These are phyloP conservation scores for Flaveria bidentis DNA, from an alignment of 129 eudicot genomes.

Conservation along the genomic window DNA sequence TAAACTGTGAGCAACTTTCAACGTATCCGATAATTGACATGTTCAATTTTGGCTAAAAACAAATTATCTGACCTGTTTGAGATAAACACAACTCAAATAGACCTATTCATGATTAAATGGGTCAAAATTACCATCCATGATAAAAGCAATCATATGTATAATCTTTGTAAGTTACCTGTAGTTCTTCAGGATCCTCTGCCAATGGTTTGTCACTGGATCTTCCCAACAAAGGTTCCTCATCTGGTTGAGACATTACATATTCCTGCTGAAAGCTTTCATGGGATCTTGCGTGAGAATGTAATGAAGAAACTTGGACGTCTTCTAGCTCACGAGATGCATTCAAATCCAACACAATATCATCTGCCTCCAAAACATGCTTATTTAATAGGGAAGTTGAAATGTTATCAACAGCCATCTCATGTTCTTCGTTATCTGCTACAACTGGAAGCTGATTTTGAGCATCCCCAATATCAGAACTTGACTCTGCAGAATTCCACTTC, in stretches of 20 bases:
- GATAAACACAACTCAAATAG: constrained; percentile 5
- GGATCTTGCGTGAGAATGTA: constrained; percentile 17
- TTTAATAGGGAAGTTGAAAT: constrained; percentile 10
- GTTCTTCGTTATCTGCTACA: constrained; percentile 28
- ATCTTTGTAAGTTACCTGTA: constrained; percentile 37
- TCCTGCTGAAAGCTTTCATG: constrained; percentile 27
- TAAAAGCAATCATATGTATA: not conserved
- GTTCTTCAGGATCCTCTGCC: constrained; percentile 32
- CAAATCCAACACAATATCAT: constrained; percentile 32
- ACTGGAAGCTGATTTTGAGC: constrained; percentile 16
- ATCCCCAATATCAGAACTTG: constrained; percentile 23
- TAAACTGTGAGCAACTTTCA: constrained; percentile 10
- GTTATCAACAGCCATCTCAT: constrained; percentile 16
- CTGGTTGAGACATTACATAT: constrained; percentile 25
- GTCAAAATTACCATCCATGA: constrained; percentile 1
- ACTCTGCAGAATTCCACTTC: constrained; percentile 18
- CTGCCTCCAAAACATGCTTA: constrained; percentile 28
- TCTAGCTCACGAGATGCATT: constrained; percentile 29
- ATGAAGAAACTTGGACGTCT: constrained; percentile 22
- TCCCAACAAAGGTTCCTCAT: constrained; percentile 33
- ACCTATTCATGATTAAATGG: not conserved
- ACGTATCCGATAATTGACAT: not conserved
- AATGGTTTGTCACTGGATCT: constrained; percentile 29
- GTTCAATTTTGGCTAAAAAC: not conserved
- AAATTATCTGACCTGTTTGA: not conserved